Percentiles rank a stretch among this genome's conserved stretches.
Evolutionary conservation across 495 filamentous ascomycete species (phyloP).

Genomic region (Immersiella caudata): DNA sequence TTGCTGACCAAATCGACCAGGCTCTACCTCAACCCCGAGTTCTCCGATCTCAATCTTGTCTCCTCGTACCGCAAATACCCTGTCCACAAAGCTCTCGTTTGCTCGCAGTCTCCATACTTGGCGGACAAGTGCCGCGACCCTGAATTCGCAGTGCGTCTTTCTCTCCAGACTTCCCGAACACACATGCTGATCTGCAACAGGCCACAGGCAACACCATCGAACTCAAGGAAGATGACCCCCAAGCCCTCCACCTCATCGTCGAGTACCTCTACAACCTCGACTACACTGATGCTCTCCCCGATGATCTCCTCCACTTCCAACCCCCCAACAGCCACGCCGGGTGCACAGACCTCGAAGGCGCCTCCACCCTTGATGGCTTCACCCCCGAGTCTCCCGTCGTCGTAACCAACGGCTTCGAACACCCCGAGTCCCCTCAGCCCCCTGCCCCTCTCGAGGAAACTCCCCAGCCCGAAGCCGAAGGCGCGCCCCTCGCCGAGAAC

Average conservation of each 20-base stretch:
- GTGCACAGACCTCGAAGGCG: neutral
- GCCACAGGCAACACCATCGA: neutral
- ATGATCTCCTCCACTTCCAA: neutral
- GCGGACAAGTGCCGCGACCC: slow-evolving; percentile 5
- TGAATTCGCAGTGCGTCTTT: neutral
- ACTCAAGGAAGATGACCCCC: slow-evolving; percentile 20
- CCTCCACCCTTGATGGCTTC: neutral
- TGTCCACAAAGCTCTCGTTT: slow-evolving; percentile 13
- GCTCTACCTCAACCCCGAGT: slow-evolving; percentile 12
- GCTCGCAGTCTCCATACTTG: slow-evolving; percentile 5
- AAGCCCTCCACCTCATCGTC: slow-evolving; percentile 23
- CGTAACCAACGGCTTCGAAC: slow-evolving; percentile 1
- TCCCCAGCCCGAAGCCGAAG: neutral
- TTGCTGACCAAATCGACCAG: slow-evolving; percentile 1
- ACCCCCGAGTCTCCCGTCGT: neutral
- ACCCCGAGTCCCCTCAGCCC: neutral
- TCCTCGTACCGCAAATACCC: neutral
- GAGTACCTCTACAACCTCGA: slow-evolving; percentile 30
- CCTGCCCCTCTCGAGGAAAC: neutral
- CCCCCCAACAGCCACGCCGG: neutral
- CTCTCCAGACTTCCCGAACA: too few relatives aligned
- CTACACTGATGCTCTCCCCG: slow-evolving; percentile 16
- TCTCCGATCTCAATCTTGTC: slow-evolving; percentile 8
- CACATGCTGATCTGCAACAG: neutral
- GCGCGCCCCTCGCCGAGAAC: neutral